A percentile compares a stretch with the other conserved stretches of the same genome.
These are phyloP conservation scores for Daldinia concentrica DNA, from an alignment of 495 filamentous ascomycete genomes.

Conservation along the genomic window DNA sequence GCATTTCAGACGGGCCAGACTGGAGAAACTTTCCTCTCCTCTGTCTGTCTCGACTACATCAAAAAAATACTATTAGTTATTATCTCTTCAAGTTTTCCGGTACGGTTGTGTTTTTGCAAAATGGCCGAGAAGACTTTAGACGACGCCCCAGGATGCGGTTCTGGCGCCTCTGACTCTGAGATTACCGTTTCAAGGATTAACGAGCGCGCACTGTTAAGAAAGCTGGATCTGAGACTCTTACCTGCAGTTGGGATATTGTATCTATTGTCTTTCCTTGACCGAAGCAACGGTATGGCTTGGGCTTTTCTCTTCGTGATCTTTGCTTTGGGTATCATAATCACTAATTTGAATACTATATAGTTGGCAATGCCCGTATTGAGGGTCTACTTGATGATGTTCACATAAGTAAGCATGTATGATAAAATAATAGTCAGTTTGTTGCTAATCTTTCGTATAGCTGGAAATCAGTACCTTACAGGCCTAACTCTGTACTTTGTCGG, in stretches of 20 bases:
- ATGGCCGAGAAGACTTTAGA: slow-evolving; percentile 33
- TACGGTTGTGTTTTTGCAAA: background rate
- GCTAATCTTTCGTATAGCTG: slow-evolving; percentile 48
- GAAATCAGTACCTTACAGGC: slow-evolving; percentile 75
- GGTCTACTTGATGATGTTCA: slow-evolving; percentile 69
- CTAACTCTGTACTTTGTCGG: slow-evolving; percentile 80
- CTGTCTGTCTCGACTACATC: background rate
- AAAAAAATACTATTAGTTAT: background rate
- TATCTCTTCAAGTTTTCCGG: background rate
- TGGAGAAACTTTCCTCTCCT: background rate
- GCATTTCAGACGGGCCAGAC: background rate
- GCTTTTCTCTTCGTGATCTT: background rate
- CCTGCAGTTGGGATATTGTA: slow-evolving; percentile 76
- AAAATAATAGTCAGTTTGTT: background rate
- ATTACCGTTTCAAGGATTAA: slow-evolving; percentile 53
- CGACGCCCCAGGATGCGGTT: slow-evolving; percentile 12
- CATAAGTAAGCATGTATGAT: slow-evolving; percentile 57
- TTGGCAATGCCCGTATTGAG: slow-evolving; percentile 65
- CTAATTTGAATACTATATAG: slow-evolving; percentile 21
- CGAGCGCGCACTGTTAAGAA: slow-evolving; percentile 70
- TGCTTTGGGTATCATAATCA: background rate
- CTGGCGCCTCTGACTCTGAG: slow-evolving; percentile 42
- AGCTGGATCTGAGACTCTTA: slow-evolving; percentile 70
- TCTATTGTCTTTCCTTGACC: slow-evolving; percentile 76
- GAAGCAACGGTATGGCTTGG: slow-evolving; percentile 68